A percentile compares a stretch with the other conserved stretches of the same genome.
These are phyloP conservation scores for Sordariomycetes sp. DNA, from an alignment of 2,329 filamentous ascomycete genomes.

Conservation along the genomic window DNA sequence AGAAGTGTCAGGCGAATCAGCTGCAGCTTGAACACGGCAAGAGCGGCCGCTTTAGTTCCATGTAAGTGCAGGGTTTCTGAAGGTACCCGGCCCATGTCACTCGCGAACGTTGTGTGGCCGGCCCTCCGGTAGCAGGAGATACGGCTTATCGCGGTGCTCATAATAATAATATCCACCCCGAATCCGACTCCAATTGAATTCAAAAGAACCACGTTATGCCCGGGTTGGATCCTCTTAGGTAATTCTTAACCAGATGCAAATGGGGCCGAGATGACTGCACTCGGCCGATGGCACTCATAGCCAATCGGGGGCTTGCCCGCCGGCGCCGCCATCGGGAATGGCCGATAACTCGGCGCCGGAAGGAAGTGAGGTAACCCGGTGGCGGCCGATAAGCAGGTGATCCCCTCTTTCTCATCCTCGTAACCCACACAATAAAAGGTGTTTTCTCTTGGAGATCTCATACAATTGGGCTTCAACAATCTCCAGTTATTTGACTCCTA, in stretches of 20 bases:
- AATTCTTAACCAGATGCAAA: not conserved
- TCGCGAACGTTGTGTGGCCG: too few species aligned
- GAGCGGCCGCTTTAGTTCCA: too few species aligned
- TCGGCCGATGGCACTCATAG: not conserved
- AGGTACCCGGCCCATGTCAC: too few species aligned
- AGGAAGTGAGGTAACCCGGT: not conserved
- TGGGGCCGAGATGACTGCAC: not conserved
- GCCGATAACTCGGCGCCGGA: not conserved
- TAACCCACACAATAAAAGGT: not conserved
- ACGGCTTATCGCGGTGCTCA: not conserved
- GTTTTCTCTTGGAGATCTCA: not conserved
- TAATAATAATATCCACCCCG: not conserved
- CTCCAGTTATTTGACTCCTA: not conserved
- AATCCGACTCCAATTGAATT: not conserved
- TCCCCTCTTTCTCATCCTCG: not conserved
- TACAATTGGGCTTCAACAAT: not conserved
- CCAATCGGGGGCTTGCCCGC: not conserved
- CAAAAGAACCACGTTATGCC: not conserved
- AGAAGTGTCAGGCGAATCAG: not conserved
- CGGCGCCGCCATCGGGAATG: not conserved
- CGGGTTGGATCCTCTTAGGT: not conserved
- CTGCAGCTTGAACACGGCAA: too few species aligned
- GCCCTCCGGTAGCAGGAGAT: too few species aligned
- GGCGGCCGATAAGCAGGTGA: not conserved
- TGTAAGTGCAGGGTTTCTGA: too few species aligned